Conservation (phyloP, 495 filamentous ascomycete genomes). For the Mytilinidion resinicola region DNA sequence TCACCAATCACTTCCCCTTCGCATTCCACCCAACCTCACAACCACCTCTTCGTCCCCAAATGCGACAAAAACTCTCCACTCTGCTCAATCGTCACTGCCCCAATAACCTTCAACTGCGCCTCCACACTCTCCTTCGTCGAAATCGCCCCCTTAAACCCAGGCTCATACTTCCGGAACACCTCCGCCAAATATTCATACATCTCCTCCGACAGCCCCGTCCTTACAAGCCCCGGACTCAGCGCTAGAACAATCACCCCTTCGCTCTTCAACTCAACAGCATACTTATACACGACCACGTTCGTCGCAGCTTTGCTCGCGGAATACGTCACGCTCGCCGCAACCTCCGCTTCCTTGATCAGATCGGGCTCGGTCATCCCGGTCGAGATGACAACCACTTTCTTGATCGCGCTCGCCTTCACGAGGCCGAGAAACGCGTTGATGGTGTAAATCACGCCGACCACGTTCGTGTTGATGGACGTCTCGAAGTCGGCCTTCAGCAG, state of each 20-base stretch:
- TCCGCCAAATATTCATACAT: conserved; percentile 2
- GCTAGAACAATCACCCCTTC: conserved; percentile 23
- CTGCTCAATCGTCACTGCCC: conserved; percentile 15
- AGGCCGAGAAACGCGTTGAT: conserved; percentile 32
- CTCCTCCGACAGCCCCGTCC: conserved; percentile 6
- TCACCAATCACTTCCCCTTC: too few species aligned
- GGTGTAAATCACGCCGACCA: conserved; percentile 22
- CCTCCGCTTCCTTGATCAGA: conserved; percentile 12
- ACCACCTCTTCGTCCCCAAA: conserved; percentile 24
- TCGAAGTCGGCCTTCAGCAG: conserved; percentile 19
- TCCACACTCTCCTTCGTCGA: conserved; percentile 19
- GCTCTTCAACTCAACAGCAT: conserved; percentile 13
- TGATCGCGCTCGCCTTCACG: conserved; percentile 12
- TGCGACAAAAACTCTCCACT: conserved; percentile 25
- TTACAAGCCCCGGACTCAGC: conserved; percentile 26
- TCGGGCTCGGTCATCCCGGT: conserved; percentile 25
- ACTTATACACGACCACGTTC: conserved; percentile 29
- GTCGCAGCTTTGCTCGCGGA: conserved; percentile 24
- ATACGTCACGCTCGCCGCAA: conserved; percentile 20
- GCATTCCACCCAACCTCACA: conserved; percentile 16
- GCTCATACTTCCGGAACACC: conserved; percentile 21
- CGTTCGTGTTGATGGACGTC: conserved; percentile 18
- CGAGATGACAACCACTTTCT: conserved; percentile 29
- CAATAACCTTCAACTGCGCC: conserved; percentile 20
- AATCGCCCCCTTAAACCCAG: conserved; percentile 27